Base-by-base conservation (phyloP, 306 rosid species). In the Quercus variabilis region DNA sequence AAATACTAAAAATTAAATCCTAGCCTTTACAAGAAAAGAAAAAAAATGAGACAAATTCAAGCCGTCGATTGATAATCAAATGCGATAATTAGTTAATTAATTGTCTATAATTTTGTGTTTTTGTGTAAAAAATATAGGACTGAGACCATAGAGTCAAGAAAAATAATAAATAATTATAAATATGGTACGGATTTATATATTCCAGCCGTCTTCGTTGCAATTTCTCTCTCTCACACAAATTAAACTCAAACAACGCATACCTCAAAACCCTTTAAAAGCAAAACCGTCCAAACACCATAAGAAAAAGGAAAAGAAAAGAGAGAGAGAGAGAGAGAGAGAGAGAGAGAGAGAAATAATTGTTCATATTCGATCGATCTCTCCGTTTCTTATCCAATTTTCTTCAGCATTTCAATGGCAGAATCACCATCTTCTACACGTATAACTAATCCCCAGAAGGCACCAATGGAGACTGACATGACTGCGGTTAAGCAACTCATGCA, bases 401-500 rank as follows among this genome's bases (percentile, higher is more conserved):
- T 30, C 13, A 30, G 3, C 19, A 30, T 64, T 64, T 64, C 83
- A 63, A 79, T 54, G 83, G 65, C 74, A 13, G 67, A 68, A 73
- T 67, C 76, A 52, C 73, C 55, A 43, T 69, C 64, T 52, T 59
- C 72, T 18, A 25, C 20, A 51, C 21, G n/a, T 73, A 62, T 38
- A 57, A 15, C 25, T 49, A n/a, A 62, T 62, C 62, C 26, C 62
- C 81, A 46, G 15, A 74, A 80, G 65, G 55, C 15, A n/a, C 46
- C 79, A 10, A 81, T 79, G 0, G 84, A 79, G 71, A 64, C 75
- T 11, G 91, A 89, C 1, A 60, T 83, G 81, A 82, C 65, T 17
- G 96, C 80, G 1, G 91, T 78, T 12, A 68, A 79, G 62, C 85
- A 81, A 43, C 88, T 90, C 41, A 80, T 92, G 80, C 91, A 87